Percentiles rank a stretch among this genome's conserved stretches.
These are phyloP conservation scores for Colletotrichum gloeosporioides DNA, from an alignment of 2,329 filamentous ascomycete species.

Conservation along the genomic window DNA sequence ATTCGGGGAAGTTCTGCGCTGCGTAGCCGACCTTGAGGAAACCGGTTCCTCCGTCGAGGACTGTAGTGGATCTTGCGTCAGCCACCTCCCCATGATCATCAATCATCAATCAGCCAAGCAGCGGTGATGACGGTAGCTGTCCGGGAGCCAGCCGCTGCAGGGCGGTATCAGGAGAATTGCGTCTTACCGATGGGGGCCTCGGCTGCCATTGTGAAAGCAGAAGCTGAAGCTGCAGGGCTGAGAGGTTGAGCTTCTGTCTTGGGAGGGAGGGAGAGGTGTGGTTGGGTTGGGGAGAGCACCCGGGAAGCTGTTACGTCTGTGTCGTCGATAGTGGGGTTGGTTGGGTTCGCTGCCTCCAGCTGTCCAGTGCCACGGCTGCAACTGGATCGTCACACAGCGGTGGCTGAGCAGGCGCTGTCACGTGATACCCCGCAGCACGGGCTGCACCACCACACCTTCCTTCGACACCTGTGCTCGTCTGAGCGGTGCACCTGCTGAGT, in stretches of 20 bases:
- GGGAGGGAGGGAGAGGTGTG: conserved; percentile 28
- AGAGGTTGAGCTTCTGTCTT: conserved; percentile 27
- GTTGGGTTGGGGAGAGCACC: conserved; percentile 16
- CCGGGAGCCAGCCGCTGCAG: not conserved
- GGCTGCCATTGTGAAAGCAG: conserved; percentile 53
- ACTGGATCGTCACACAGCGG: conserved; percentile 17
- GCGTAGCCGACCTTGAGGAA: conserved; percentile 99
- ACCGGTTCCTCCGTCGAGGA: conserved; percentile 99
- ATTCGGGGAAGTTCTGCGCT: conserved; percentile 98
- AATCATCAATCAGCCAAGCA: not conserved
- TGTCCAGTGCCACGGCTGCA: not conserved
- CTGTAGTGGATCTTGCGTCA: conserved; percentile 50
- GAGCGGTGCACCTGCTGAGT: not conserved
- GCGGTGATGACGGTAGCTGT: not conserved
- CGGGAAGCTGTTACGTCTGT: conserved; percentile 23
- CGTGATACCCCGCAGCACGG: conserved; percentile 40
- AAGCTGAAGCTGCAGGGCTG: conserved; percentile 17
- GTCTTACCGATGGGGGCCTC: conserved; percentile 60
- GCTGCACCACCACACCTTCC: not conserved
- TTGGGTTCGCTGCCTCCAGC: conserved; percentile 14
- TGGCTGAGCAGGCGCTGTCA: conserved; percentile 29
- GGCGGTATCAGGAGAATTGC: not conserved
- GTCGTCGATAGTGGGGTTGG: conserved; percentile 23
- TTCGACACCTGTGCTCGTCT: not conserved
- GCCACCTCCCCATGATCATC: conserved; percentile 11